Percentiles rank a stretch among this genome's conserved stretches.
phyloP scores from a whole-genome alignment of 2,329 filamentous ascomycete genomes.

The Ceratocystis cacaofunesta region DNA sequence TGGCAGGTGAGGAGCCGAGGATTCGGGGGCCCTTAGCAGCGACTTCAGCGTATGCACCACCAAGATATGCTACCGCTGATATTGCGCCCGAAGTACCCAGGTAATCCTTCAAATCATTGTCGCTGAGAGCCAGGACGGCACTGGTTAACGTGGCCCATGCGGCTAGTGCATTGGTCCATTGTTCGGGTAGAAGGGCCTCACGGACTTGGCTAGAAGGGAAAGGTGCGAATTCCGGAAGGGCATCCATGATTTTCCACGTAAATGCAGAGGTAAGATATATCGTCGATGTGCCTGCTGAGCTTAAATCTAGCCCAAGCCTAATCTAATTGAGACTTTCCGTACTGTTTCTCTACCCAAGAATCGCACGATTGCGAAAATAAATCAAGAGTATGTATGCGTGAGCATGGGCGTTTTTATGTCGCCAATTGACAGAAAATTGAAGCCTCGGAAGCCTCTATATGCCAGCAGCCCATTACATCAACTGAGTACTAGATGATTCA shows the following conservation, averaged over 20 bases:
- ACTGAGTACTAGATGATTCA: slow-evolving; percentile 7
- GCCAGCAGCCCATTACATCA: neutral
- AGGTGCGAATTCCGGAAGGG: slow-evolving; percentile 58
- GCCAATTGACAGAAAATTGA: neutral
- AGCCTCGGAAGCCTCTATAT: neutral
- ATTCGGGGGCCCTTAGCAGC: slow-evolving; percentile 26
- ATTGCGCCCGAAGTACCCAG: neutral
- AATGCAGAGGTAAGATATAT: neutral
- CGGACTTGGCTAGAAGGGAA: slow-evolving; percentile 59
- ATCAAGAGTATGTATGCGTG: neutral
- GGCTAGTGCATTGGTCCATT: slow-evolving; percentile 66
- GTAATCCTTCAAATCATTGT: slow-evolving; percentile 36
- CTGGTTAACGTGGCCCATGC: slow-evolving; percentile 59
- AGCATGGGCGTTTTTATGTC: neutral
- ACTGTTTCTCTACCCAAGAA: neutral
- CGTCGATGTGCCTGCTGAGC: neutral
- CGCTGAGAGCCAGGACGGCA: slow-evolving; percentile 45
- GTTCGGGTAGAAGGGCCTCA: slow-evolving; percentile 46
- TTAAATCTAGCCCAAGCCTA: neutral
- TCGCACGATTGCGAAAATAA: neutral
- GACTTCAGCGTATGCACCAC: slow-evolving; percentile 47
- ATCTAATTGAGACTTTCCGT: neutral
- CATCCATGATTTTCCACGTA: slow-evolving; percentile 25
- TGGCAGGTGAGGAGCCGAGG: slow-evolving; percentile 24
- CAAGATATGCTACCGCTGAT: slow-evolving; percentile 43